Conservation (phyloP, 106 monocot genomes). For the Platanthera zijinensis region DNA sequence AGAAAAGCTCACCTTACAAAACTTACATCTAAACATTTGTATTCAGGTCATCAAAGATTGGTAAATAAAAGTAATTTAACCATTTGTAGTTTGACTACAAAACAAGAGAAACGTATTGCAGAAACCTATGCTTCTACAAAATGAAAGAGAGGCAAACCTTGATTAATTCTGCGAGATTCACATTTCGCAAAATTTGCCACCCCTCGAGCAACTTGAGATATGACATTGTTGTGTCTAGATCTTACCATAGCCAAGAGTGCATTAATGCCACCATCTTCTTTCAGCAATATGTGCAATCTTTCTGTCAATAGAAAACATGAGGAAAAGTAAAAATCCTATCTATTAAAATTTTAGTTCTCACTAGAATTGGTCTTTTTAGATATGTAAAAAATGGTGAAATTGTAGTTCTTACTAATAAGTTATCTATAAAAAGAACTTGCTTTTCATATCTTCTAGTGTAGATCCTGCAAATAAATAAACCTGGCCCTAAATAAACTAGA, state of each 20-base stretch:
- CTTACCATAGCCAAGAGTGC: slow-evolving; percentile 57
- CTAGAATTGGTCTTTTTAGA: not conserved
- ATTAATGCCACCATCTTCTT: slow-evolving; percentile 64
- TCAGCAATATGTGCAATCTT: slow-evolving; percentile 41
- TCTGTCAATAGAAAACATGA: slow-evolving; percentile 22
- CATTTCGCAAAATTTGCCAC: slow-evolving; percentile 85
- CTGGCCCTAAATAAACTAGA: not conserved
- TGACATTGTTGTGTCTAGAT: slow-evolving; percentile 48
- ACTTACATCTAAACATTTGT: not conserved
- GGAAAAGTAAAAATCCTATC: not conserved
- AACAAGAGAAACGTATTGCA: not conserved
- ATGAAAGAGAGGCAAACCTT: slow-evolving; percentile 31
- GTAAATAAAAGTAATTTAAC: not conserved
- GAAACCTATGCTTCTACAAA: not conserved
- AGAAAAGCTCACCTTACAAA: not conserved
- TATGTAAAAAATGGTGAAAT: not conserved
- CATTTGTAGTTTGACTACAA: not conserved
- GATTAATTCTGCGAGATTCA: slow-evolving; percentile 60
- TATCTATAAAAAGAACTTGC: not conserved
- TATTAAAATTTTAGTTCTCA: not conserved
- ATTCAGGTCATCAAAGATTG: not conserved
- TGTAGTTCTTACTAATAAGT: not conserved
- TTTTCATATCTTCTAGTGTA: not conserved
- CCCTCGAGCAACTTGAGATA: slow-evolving; percentile 71
- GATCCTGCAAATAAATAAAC: not conserved